Percentiles rank a stretch among this genome's conserved stretches.
These are phyloP conservation scores for Rhytidiadelphus loreus DNA, from an alignment of 225 moss, liverwort and hornwort species.

Conservation along the genomic window DNA sequence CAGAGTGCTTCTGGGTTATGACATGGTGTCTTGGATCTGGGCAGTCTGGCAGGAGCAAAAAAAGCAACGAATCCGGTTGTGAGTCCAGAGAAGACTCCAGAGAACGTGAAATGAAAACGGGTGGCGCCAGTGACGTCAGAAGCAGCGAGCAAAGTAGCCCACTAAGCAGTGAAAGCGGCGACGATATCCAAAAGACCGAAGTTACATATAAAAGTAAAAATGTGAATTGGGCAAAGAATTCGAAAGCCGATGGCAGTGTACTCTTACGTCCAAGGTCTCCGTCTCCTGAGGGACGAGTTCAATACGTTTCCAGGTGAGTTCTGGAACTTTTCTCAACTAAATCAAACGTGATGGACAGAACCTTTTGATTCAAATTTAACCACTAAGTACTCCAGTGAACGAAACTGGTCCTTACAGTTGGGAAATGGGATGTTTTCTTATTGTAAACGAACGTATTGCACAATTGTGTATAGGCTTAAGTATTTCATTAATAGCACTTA, in stretches of 20 bases:
- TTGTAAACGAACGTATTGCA: neutral
- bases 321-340: neutral
- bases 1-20: neutral
- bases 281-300: neutral
- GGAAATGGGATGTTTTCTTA: neutral
- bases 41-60: constrained; percentile 4
- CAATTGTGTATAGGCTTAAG: neutral
- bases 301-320: constrained; percentile 16
- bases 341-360: neutral
- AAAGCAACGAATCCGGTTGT: neutral
- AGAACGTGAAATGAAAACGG: neutral
- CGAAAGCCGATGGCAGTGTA: neutral
- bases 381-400: neutral
- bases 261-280: constrained; percentile 1
- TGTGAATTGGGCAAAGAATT: neutral
- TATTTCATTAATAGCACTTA: neutral
- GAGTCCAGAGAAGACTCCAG: neutral
- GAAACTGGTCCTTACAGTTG: neutral
- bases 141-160: constrained; percentile 8
- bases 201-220: neutral
- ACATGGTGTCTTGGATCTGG: neutral
- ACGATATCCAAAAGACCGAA: neutral
- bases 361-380: neutral
- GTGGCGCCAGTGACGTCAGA: neutral
- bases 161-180: neutral